Evolutionary conservation across 225 moss, liverwort and hornwort species (phyloP).

Genomic region (Climacium dendroides): DNA sequence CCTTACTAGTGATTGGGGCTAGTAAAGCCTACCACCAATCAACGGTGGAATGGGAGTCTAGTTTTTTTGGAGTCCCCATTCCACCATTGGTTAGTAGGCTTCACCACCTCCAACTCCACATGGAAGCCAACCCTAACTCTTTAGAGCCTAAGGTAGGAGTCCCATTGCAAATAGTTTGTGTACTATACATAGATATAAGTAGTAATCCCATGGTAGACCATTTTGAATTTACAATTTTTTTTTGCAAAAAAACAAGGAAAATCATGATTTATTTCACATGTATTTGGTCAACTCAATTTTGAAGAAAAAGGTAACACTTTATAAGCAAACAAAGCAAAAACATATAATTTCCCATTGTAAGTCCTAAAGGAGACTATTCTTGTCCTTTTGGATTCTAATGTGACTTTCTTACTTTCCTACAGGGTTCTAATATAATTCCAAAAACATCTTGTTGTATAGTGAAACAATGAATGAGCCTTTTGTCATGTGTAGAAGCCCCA

Average conservation of each 20-base stretch:
- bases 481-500: neutral
- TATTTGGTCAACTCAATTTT: neutral
- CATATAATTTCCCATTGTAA: neutral
- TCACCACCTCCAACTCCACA: too few relatives aligned
- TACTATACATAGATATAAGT: fast-evolving
- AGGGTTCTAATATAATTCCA: neutral
- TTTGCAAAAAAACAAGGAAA: neutral
- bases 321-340: neutral
- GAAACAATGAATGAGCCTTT: neutral
- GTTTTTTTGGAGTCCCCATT: too few relatives aligned
- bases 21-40: too few relatives aligned
- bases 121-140: too few relatives aligned
- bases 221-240: neutral
- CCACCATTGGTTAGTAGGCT: too few relatives aligned
- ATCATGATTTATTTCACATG: neutral
- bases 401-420: neutral
- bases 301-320: neutral
- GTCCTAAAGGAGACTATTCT: neutral
- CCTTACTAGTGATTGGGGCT: too few relatives aligned
- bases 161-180: fast-evolving
- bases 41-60: too few relatives aligned
- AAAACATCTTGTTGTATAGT: neutral
- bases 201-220: too few relatives aligned
- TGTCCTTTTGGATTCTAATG: neutral
- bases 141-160: neutral